phyloP scores from a whole-genome alignment of 2,329 filamentous ascomycete genomes.

The Pleoardoris graminearum region DNA sequence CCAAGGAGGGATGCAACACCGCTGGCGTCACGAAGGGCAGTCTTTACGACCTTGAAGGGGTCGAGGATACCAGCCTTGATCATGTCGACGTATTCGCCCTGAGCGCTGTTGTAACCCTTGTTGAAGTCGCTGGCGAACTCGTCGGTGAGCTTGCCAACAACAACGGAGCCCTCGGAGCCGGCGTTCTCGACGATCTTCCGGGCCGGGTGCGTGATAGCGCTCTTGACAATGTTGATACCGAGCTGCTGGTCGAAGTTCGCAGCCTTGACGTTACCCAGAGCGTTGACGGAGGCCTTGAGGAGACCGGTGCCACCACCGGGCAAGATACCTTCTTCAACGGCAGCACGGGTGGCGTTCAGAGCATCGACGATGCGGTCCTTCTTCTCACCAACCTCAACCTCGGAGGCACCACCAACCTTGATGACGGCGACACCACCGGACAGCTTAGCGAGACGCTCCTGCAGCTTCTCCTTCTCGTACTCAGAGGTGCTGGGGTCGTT shows the following conservation, averaged over 20 bases:
- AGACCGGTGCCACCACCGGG: conserved; percentile 97
- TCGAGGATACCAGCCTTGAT: conserved; percentile 95
- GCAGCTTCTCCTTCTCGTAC: conserved; percentile 99
- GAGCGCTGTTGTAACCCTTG: conserved; percentile 95
- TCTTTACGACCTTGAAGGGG: conserved; percentile 98
- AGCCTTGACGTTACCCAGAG: conserved; percentile 78
- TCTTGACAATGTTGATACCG: conserved; percentile 96
- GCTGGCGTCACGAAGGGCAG: conserved; percentile 89
- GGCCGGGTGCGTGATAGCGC: conserved; percentile 92
- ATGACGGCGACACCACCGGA: conserved; percentile 99
- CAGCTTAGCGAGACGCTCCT: conserved; percentile 98
- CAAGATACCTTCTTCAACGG: conserved; percentile 98
- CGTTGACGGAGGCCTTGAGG: conserved; percentile 93
- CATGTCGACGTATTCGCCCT: conserved; percentile 99
- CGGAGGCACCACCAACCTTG: conserved; percentile 95
- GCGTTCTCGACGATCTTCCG: conserved; percentile 98
- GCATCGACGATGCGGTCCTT: conserved; percentile 99
- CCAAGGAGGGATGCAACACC: conserved; percentile 96
- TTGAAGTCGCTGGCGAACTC: conserved; percentile 93
- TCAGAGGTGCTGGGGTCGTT: conserved; percentile 91
- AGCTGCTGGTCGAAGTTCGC: conserved; percentile 99
- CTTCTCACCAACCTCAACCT: conserved; percentile 99
- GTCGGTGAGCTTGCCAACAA: conserved; percentile 97
- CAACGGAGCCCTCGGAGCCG: conserved; percentile 90
- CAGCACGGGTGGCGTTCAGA: conserved; percentile 94